Conservation (phyloP, 805 yeast species). For the Candida maris region DNA sequence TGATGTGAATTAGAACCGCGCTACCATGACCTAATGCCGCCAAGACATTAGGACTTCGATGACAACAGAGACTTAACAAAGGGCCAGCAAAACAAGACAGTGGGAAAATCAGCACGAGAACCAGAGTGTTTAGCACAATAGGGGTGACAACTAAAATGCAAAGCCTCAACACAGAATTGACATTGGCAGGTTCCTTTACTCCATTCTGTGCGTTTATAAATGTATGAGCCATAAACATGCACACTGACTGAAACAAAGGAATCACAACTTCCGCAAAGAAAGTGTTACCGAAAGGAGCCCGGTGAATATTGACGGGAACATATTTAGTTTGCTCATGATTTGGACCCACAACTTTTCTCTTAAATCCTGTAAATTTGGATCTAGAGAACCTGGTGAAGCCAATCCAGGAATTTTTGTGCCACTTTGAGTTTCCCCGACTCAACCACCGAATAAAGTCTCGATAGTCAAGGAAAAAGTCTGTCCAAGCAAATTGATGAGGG, state of each 20-base stretch:
- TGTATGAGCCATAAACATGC: slow-evolving; percentile 66
- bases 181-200: slow-evolving; percentile 46
- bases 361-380: slow-evolving; percentile 89
- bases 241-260: slow-evolving; percentile 66
- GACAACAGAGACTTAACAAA: slow-evolving; percentile 31
- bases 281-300: slow-evolving; percentile 75
- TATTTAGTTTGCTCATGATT: slow-evolving; percentile 35
- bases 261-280: slow-evolving; percentile 76
- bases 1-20: slow-evolving; percentile 33
- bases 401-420: slow-evolving; percentile 76
- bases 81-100: slow-evolving; percentile 39
- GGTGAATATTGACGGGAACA: slow-evolving; percentile 47
- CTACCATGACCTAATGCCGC: slow-evolving; percentile 40
- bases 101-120: slow-evolving; percentile 32
- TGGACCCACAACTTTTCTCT: slow-evolving; percentile 47
- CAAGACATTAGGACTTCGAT: slow-evolving; percentile 32
- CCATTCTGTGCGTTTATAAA: slow-evolving; percentile 89
- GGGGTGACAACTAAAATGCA: slow-evolving; percentile 51
- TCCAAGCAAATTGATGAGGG: slow-evolving; percentile 50
- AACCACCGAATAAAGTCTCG: slow-evolving; percentile 64
- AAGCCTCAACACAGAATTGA: slow-evolving; percentile 62
- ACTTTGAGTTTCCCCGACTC: slow-evolving; percentile 68
- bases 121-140: slow-evolving; percentile 35
- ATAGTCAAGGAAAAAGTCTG: slow-evolving; percentile 47
- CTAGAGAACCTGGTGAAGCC: slow-evolving; percentile 70